These are phyloP conservation scores for Yarrowia yakushimensis DNA, from an alignment of 805 yeast species.

Conservation along the genomic window DNA sequence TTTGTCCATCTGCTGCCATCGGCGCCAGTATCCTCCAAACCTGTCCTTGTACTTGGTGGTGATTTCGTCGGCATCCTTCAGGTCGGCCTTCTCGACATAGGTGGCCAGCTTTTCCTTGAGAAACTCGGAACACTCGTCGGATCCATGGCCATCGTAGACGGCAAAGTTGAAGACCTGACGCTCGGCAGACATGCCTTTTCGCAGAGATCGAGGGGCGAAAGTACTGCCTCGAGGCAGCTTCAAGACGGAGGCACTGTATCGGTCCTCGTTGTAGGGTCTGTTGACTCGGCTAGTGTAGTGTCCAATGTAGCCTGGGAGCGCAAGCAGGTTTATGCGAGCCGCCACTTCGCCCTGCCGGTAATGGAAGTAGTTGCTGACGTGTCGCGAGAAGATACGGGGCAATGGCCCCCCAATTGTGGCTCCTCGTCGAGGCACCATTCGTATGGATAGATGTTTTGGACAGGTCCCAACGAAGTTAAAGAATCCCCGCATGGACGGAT, in stretches of 20 bases:
- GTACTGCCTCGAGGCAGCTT: slow-evolving; percentile 42
- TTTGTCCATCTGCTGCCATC: slow-evolving; percentile 54
- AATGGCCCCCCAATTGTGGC: slow-evolving; percentile 23
- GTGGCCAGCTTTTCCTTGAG: slow-evolving; percentile 52
- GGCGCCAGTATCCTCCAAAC: slow-evolving; percentile 82
- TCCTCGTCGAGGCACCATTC: slow-evolving; percentile 24
- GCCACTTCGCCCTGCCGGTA: slow-evolving; percentile 15
- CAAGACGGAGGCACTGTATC: slow-evolving; percentile 62
- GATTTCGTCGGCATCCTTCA: slow-evolving; percentile 44
- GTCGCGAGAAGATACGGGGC: slow-evolving; percentile 20
- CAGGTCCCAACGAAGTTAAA: slow-evolving; percentile 20
- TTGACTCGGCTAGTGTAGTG: slow-evolving; percentile 74
- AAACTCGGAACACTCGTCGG: slow-evolving; percentile 65
- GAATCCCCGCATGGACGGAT: slow-evolving; percentile 15
- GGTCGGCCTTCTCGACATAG: slow-evolving; percentile 47
- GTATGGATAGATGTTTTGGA: slow-evolving; percentile 17
- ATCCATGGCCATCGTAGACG: slow-evolving; percentile 95
- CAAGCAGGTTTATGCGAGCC: slow-evolving; percentile 55
- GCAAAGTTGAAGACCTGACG: slow-evolving; percentile 61
- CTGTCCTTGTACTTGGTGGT: slow-evolving; percentile 52
- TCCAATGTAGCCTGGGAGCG: slow-evolving; percentile 74
- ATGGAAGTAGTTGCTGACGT: slow-evolving; percentile 21
- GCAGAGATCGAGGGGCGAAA: slow-evolving; percentile 31
- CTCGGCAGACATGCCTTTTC: slow-evolving; percentile 26
- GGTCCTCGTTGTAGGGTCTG: slow-evolving; percentile 77